phyloP scores from a whole-genome alignment of 495 filamentous ascomycete genomes.

The Penicillium dipodomyicola region DNA sequence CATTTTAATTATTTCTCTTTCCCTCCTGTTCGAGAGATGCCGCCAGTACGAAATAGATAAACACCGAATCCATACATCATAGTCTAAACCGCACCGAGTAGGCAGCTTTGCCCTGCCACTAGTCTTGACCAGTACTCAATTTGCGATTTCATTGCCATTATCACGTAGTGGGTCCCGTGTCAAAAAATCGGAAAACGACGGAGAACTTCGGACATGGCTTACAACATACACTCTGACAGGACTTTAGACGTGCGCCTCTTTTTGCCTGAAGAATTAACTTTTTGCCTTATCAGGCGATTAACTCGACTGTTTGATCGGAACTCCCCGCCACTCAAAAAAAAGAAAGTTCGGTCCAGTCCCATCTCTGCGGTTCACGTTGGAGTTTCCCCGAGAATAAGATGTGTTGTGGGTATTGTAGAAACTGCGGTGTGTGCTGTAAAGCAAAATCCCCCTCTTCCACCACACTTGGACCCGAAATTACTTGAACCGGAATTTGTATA shows the following conservation, averaged over 20 bases:
- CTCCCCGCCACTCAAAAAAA: constrained; percentile 18
- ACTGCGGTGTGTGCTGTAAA: constrained; percentile 28
- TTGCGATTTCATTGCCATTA: not conserved
- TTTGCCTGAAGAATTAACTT: constrained; percentile 1
- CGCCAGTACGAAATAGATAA: not conserved
- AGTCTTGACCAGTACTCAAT: not conserved
- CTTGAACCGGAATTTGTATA: not conserved
- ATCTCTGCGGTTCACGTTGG: constrained; percentile 9
- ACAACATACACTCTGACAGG: no score
- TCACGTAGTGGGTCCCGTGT: constrained; percentile 9
- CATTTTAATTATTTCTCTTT: not conserved
- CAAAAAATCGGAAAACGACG: constrained; percentile 4
- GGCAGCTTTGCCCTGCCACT: not conserved
- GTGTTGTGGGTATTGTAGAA: constrained; percentile 5
- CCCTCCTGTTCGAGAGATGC: not conserved
- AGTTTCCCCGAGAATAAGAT: constrained; percentile 2
- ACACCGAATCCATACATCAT: not conserved
- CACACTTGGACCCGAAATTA: not conserved
- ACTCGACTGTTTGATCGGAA: constrained; percentile 16
- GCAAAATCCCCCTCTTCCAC: not conserved
- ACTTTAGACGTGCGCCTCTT: constrained; percentile 1
- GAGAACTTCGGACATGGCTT: constrained; percentile 14
- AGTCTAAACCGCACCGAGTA: not conserved
- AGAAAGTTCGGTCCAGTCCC: constrained; percentile 10
- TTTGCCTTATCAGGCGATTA: constrained; percentile 6